These are phyloP conservation scores for Nothopassalora personata DNA, from an alignment of 2,329 filamentous ascomycete genomes.

Conservation along the genomic window DNA sequence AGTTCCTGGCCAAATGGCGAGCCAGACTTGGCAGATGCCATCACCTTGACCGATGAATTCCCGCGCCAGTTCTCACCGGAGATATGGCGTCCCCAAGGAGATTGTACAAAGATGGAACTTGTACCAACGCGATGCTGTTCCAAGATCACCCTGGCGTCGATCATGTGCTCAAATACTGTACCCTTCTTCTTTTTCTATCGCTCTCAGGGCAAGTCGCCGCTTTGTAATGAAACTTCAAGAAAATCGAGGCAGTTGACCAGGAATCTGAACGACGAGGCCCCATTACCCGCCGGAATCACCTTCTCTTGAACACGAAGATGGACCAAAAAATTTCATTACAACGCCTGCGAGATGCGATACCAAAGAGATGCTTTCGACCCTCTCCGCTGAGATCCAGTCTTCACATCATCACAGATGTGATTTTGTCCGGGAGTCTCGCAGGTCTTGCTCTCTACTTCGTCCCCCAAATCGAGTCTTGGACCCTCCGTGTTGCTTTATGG, in stretches of 20 bases:
- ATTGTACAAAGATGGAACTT: not conserved
- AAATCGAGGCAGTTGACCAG: too few species aligned
- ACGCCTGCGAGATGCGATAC: not conserved
- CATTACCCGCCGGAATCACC: too few species aligned
- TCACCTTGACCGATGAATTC: not conserved
- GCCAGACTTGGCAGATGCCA: too few species aligned
- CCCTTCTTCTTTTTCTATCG: not conserved
- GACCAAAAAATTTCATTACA: not conserved
- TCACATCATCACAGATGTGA: not conserved
- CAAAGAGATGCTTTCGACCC: not conserved
- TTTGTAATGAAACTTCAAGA: not conserved
- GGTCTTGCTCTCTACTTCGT: not conserved
- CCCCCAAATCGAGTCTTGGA: not conserved
- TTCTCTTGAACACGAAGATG: not conserved
- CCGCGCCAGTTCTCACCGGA: not conserved
- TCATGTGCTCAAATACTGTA: not conserved
- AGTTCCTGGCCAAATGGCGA: too few species aligned
- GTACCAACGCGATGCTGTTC: not conserved
- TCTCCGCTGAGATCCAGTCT: not conserved
- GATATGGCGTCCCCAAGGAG: not conserved
- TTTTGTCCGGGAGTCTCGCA: not conserved
- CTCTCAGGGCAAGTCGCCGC: not conserved
- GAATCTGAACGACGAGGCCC: too few species aligned
- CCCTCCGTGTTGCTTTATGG: slow-evolving; percentile 3
- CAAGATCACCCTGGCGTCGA: not conserved